Conservation (phyloP, 257 asterid genomes). For the Vinca minor region DNA sequence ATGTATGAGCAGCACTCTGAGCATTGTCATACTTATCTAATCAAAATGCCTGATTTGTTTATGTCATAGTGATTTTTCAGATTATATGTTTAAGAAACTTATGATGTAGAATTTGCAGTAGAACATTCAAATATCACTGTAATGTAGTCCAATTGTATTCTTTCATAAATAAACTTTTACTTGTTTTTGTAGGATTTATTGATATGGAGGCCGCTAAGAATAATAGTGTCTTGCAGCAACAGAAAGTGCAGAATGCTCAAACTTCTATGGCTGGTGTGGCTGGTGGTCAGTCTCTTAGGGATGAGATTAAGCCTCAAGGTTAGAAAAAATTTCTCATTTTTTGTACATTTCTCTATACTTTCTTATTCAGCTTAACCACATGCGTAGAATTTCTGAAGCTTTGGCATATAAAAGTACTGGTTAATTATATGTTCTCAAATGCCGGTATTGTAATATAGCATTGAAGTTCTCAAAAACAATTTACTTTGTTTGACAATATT, state of each 20-base stretch:
- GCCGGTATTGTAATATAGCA: neutral
- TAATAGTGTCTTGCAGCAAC: constrained; percentile 24
- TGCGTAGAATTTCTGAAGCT: no score
- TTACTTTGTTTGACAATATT: neutral
- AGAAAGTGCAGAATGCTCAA: constrained; percentile 18
- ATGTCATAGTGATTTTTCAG: neutral
- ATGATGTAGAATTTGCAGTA: neutral
- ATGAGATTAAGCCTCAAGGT: constrained; percentile 33
- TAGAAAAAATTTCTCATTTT: no score
- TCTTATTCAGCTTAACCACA: no score
- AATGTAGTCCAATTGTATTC: neutral
- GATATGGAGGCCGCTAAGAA: constrained; percentile 14
- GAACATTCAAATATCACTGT: neutral
- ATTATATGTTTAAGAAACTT: neutral
- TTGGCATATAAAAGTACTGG: no score
- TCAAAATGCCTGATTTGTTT: neutral
- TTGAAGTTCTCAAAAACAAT: neutral
- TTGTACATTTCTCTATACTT: no score
- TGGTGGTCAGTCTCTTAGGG: constrained; percentile 20
- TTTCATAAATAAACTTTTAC: no score
- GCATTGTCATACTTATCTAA: no score
- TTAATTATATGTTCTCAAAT: neutral
- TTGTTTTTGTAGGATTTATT: constrained; percentile 8
- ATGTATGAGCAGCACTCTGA: neutral
- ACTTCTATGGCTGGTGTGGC: constrained; percentile 19